These are phyloP conservation scores for Corymbia calophylla DNA, from an alignment of 441 rosid species.

Conservation along the genomic window DNA sequence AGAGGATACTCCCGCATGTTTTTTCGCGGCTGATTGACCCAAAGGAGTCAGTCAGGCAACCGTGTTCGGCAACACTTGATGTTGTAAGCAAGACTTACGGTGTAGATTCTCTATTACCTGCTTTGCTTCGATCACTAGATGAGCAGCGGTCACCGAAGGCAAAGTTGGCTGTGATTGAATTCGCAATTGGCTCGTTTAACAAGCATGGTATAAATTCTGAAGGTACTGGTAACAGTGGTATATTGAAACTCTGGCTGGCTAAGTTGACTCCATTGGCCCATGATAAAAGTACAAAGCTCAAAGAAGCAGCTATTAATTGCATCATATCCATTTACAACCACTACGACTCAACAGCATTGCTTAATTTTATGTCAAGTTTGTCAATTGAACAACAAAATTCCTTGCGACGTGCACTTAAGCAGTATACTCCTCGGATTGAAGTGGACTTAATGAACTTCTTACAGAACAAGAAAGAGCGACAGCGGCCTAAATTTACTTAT, in stretches of 20 bases:
- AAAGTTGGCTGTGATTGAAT: conserved; percentile 96
- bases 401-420: conserved; percentile 89
- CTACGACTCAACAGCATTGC: conserved; percentile 81
- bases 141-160: conserved; percentile 99
- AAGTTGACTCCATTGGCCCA: conserved; percentile 78
- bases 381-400: conserved; percentile 98
- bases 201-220: conserved; percentile 71
- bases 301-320: conserved; percentile 91
- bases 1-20: conserved; percentile 95
- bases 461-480: conserved; percentile 93
- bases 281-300: conserved; percentile 90
- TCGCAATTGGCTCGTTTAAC: conserved; percentile 78
- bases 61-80: conserved; percentile 78
- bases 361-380: conserved; percentile 86
- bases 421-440: conserved; percentile 95
- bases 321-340: conserved; percentile 87
- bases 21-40: conserved; percentile 96
- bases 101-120: conserved; percentile 85
- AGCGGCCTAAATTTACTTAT: conserved; percentile 69
- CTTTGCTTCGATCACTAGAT: conserved; percentile 94
- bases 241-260: conserved; percentile 92
- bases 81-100: conserved; percentile 89
- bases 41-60: conserved; percentile 91
- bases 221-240: conserved; percentile 78
- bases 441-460: conserved; percentile 92